These are phyloP conservation scores for Vitellaria paradoxa DNA, from an alignment of 179 eudicot genomes.

Conservation along the genomic window DNA sequence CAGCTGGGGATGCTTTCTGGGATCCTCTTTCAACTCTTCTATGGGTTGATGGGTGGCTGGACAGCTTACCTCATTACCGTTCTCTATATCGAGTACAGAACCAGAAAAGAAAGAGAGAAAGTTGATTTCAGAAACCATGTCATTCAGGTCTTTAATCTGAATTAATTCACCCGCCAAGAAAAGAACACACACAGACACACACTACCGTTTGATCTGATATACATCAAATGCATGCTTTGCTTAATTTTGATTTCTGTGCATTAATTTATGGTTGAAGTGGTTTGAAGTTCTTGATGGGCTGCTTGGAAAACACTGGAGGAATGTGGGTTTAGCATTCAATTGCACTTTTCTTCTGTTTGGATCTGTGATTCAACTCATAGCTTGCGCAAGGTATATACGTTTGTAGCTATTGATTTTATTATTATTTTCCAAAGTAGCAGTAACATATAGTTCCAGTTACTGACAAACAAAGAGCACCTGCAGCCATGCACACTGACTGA, in stretches of 20 bases:
- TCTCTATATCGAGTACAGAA: slow-evolving; percentile 66
- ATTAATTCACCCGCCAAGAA: too few relatives aligned
- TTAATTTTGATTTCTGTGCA: too few relatives aligned
- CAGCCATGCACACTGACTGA: too few relatives aligned
- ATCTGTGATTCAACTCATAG: slow-evolving; percentile 84
- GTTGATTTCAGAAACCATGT: slow-evolving; percentile 68
- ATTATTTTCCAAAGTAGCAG: too few relatives aligned
- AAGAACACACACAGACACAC: too few relatives aligned
- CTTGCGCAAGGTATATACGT: slow-evolving; percentile 86
- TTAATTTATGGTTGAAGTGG: slow-evolving; percentile 36
- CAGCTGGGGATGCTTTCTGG: slow-evolving; percentile 83
- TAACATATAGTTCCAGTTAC: too few relatives aligned
- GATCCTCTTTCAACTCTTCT: slow-evolving; percentile 50
- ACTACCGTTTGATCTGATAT: too few relatives aligned
- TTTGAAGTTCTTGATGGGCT: slow-evolving; percentile 87
- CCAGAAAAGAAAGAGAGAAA: slow-evolving; percentile 58
- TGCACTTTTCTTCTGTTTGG: slow-evolving; percentile 88
- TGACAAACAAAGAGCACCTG: too few relatives aligned
- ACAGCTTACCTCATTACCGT: slow-evolving; percentile 72
- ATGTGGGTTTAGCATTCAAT: slow-evolving; percentile 63
- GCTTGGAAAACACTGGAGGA: slow-evolving; percentile 72
- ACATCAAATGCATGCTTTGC: too few relatives aligned
- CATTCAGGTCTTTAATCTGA: slow-evolving; percentile 45
- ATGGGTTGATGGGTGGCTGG: slow-evolving; percentile 73
- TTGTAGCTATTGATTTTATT: neutral